phyloP scores from a whole-genome alignment of 495 filamentous ascomycete genomes.

The Trichoderma asperelloides region DNA sequence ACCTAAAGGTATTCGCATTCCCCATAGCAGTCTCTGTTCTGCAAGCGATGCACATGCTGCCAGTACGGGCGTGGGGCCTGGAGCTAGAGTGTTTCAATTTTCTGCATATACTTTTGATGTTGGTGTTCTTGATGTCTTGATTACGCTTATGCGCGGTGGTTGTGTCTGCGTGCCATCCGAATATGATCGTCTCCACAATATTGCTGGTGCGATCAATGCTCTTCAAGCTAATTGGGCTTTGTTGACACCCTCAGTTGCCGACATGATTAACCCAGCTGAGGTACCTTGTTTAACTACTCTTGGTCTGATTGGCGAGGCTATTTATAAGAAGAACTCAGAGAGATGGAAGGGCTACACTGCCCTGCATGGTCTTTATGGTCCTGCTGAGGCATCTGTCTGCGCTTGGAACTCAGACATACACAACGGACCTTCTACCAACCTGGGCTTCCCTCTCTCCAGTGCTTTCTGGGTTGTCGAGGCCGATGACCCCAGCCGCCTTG shows the following conservation, averaged over 20 bases:
- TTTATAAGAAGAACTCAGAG: background rate
- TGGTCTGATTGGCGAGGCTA: background rate
- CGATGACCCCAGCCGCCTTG: background rate
- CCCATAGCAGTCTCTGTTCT: slow-evolving; percentile 1
- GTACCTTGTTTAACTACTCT: background rate
- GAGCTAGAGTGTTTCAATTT: slow-evolving; percentile 41
- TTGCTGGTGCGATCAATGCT: background rate
- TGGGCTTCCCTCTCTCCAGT: slow-evolving; percentile 37
- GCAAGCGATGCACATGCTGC: slow-evolving; percentile 26
- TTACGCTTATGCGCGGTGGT: slow-evolving; percentile 44
- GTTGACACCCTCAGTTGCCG: background rate
- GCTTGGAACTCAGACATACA: slow-evolving; percentile 23
- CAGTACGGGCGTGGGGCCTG: slow-evolving; percentile 25
- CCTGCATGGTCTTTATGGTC: slow-evolving; percentile 10
- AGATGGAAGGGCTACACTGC: slow-evolving; percentile 16
- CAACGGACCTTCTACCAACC: slow-evolving; percentile 21
- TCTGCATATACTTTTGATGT: slow-evolving; percentile 49
- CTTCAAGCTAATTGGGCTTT: background rate
- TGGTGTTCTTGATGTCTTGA: slow-evolving; percentile 40
- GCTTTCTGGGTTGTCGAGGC: slow-evolving; percentile 14
- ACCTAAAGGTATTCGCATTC: background rate
- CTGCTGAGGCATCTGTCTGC: slow-evolving; percentile 11
- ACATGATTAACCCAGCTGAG: background rate
- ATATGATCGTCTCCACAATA: background rate
- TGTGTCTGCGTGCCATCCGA: slow-evolving; percentile 48